Base-by-base conservation (phyloP, 2,329 filamentous ascomycete genomes). In the Clonostachys byssicola region DNA sequence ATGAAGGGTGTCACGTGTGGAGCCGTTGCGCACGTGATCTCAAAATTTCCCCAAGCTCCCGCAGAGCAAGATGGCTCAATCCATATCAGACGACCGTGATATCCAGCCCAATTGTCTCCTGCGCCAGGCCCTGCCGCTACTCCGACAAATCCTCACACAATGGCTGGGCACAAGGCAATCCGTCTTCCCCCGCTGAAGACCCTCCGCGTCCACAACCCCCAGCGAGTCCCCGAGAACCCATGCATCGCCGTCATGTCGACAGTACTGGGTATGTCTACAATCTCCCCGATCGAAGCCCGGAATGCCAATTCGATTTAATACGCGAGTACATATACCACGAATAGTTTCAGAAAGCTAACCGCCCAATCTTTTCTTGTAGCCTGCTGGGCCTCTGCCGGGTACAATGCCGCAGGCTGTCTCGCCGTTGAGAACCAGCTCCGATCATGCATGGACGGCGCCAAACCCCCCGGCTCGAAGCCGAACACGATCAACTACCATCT, bases 401-500 rank as follows among this genome's bases (percentile, higher is more conserved):
- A 86, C 67, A 86, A 71, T 63, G 72, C 77, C 6, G 61, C 74
- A 12, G 81, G 80, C 36, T 86, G 82, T 62, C 73, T 73, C 20
- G 71, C 73, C 40, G 61, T 86, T 54, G 82, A 86, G 66, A 73
- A 74, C 47, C 73, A 81, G 46, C 71, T 88, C 50, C 77, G 84
- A 30, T 66, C 68, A 34, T 88, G 83, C 70, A 96, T 96, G 90
- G 92, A 97, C 73, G 80, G 80, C 47, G 84, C 86, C 52, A 82
- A 60, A 75, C 74, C 65, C 49, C 58, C 68, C 40, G 57, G 68
- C 12, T 61, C 66, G 45, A 60, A 64, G 34, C 80, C 81, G 63
- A 89, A 85, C 73, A 92, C 84, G 66, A 91, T 97, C 80, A 97
- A 97, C 72, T 92, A 92, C 75, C 92, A 96, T 65, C 74, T 97